These are phyloP conservation scores for Sporothrix phasma DNA, from an alignment of 2,329 filamentous ascomycete genomes.

Conservation along the genomic window DNA sequence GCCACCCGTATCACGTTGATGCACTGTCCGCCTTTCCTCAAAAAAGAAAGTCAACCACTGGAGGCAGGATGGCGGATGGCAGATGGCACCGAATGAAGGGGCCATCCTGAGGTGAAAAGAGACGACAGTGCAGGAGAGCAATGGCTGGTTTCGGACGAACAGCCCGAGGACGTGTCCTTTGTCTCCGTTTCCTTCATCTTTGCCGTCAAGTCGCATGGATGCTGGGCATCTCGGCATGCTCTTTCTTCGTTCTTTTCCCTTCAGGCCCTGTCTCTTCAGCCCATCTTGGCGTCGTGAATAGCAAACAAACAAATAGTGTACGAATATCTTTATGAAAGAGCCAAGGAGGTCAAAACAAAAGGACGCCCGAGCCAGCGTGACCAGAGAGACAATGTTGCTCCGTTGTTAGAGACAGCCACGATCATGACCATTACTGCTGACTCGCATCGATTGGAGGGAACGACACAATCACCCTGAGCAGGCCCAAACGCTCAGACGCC, in stretches of 20 bases:
- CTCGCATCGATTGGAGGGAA: too few species aligned
- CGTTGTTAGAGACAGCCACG: too few species aligned
- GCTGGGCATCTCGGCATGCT: not conserved
- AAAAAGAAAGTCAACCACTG: not conserved
- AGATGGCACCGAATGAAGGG: not conserved
- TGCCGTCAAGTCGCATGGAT: not conserved
- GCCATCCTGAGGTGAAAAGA: not conserved
- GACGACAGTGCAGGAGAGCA: not conserved
- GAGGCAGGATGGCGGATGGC: not conserved
- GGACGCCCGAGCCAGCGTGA: not conserved
- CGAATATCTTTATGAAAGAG: too few species aligned
- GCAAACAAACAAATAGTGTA: not conserved
- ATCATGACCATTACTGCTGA: too few species aligned
- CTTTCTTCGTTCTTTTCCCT: not conserved
- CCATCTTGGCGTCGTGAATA: not conserved
- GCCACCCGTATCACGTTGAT: not conserved
- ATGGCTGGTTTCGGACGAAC: not conserved
- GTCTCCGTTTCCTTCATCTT: not conserved
- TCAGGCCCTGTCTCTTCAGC: not conserved
- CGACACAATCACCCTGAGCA: too few species aligned
- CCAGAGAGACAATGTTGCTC: too few species aligned
- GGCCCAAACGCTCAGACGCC: not conserved
- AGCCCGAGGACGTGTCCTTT: too few species aligned
- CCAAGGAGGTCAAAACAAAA: not conserved
- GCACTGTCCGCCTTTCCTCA: not conserved